Conservation (phyloP, 257 asterid species). For the Jacaranda mimosifolia region DNA sequence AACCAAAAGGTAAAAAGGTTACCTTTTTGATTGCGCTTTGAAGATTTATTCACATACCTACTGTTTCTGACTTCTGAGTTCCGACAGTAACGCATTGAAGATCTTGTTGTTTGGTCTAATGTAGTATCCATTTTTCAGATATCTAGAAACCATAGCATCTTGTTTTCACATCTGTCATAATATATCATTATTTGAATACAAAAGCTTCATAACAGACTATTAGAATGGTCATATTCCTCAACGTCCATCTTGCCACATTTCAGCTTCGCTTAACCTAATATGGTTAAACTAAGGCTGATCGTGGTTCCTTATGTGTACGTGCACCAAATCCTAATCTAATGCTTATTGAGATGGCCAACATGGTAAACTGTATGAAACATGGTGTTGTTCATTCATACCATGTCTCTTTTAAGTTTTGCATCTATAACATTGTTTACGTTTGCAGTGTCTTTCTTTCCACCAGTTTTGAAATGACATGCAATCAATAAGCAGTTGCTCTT, state of each 20-base stretch:
- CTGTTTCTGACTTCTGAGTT: not conserved
- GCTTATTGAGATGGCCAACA: too few relatives aligned
- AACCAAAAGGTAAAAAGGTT: slow-evolving; percentile 6
- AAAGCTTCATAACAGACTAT: not conserved
- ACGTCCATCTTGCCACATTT: not conserved
- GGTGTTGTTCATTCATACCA: not conserved
- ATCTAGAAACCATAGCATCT: not conserved
- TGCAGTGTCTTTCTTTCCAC: too few relatives aligned
- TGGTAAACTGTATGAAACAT: too few relatives aligned
- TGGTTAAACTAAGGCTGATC: not conserved
- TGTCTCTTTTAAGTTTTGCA: not conserved
- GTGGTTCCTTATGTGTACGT: not conserved
- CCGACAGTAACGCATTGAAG: not conserved
- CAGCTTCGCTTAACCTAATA: not conserved
- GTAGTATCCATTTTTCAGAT: not conserved
- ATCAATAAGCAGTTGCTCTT: too few relatives aligned
- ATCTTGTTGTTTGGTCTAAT: not conserved
- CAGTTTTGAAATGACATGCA: not conserved
- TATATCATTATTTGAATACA: not conserved
- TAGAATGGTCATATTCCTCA: not conserved
- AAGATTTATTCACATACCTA: slow-evolving; percentile 17
- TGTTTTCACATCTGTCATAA: not conserved
- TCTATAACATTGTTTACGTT: not conserved
- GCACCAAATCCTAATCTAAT: too few relatives aligned
- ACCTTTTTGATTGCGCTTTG: not conserved